These are phyloP conservation scores for Allium cepa DNA, from an alignment of 106 monocot species.

Conservation along the genomic window DNA sequence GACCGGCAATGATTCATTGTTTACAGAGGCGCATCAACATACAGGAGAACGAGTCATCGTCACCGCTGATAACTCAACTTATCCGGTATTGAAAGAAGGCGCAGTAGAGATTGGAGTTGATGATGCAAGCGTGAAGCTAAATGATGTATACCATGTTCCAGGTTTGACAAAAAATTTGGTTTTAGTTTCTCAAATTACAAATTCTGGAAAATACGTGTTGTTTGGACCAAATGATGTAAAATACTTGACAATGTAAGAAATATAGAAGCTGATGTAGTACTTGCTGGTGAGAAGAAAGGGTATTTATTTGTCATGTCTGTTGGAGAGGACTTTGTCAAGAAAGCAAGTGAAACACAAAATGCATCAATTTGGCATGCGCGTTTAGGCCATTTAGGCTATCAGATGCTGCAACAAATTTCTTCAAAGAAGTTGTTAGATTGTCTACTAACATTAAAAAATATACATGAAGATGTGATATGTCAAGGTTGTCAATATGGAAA, in stretches of 20 bases:
- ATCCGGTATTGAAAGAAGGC: constrained; percentile 8
- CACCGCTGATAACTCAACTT: constrained; percentile 12
- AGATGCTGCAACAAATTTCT: neutral
- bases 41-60: constrained; percentile 5
- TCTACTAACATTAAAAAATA: neutral
- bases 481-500: neutral
- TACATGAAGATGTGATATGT: neutral
- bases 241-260: constrained; percentile 7
- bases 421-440: neutral
- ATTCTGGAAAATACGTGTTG: constrained; percentile 11
- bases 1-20: constrained; percentile 9
- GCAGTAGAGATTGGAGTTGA: constrained; percentile 3
- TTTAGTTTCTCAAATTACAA: constrained; percentile 13
- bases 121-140: constrained; percentile 1
- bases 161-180: constrained; percentile 7
- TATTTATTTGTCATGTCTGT: constrained; percentile 8
- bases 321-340: constrained; percentile 3
- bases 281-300: constrained; percentile 7
- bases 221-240: constrained; percentile 14
- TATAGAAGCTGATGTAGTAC: constrained; percentile 2
- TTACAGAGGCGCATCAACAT: constrained; percentile 7
- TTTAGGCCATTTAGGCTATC: constrained; percentile 3
- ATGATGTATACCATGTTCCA: constrained; percentile 16
- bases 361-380: constrained; percentile 9
- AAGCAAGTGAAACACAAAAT: constrained; percentile 1